These are phyloP conservation scores for Saccharomycopsis fermentans DNA, from an alignment of 805 yeast genomes.

Conservation along the genomic window DNA sequence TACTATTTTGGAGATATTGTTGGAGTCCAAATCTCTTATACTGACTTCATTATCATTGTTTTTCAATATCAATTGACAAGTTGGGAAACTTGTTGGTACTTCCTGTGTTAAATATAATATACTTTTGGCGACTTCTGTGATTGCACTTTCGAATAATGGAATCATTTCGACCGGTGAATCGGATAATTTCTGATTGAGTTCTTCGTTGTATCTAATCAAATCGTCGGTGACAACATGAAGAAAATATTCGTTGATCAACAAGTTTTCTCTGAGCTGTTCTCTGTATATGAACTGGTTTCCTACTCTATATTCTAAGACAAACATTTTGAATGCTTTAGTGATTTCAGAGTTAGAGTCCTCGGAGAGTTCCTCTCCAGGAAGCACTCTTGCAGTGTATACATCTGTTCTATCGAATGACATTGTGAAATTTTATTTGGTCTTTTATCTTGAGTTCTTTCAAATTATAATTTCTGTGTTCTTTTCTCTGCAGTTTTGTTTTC, in stretches of 20 bases:
- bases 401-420: conserved; percentile 75
- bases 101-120: conserved; percentile 41
- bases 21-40: conserved; percentile 75
- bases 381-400: conserved; percentile 65
- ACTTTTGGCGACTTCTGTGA: conserved; percentile 76
- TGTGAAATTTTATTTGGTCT: background rate
- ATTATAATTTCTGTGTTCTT: no score
- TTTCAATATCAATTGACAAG: conserved; percentile 69
- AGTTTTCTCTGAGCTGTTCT: conserved; percentile 83
- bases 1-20: conserved; percentile 80
- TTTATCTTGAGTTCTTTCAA: no score
- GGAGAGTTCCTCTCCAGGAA: conserved; percentile 69
- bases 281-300: conserved; percentile 77
- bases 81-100: conserved; percentile 51
- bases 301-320: conserved; percentile 76
- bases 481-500: no score
- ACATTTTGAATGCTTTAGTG: conserved; percentile 66
- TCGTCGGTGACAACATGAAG: conserved; percentile 75
- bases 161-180: conserved; percentile 86
- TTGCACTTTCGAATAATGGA: conserved; percentile 74
- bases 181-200: conserved; percentile 67
- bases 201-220: conserved; percentile 79
- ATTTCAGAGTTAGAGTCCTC: conserved; percentile 58
- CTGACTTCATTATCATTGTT: conserved; percentile 64
- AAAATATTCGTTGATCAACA: conserved; percentile 63